These are phyloP conservation scores for Coccomyxa sp. DNA, from an alignment of 139 green algal species.

Conservation along the genomic window DNA sequence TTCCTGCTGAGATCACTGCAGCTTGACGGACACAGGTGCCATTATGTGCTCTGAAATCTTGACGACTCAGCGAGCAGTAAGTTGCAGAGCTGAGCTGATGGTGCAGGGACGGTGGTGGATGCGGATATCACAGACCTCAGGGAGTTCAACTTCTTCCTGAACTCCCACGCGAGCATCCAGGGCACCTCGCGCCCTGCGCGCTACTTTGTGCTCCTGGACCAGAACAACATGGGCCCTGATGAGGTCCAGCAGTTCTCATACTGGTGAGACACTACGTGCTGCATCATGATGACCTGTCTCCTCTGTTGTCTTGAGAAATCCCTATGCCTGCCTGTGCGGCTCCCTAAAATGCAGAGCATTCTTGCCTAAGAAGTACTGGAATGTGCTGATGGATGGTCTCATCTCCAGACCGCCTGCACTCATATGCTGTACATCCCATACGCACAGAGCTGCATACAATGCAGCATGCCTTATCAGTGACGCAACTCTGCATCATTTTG, in stretches of 20 bases:
- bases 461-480: not conserved
- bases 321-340: too few species aligned
- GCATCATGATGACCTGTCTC: too few species aligned
- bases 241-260: constrained; percentile 78
- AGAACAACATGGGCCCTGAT: constrained; percentile 76
- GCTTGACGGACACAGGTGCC: too few species aligned
- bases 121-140: constrained; percentile 37
- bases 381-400: too few species aligned
- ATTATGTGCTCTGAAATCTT: too few species aligned
- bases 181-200: constrained; percentile 64
- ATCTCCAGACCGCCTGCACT: too few species aligned
- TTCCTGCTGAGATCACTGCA: constrained; percentile 42
- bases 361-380: too few species aligned
- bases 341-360: too few species aligned
- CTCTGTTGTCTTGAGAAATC: too few species aligned
- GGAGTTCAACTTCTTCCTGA: constrained; percentile 89
- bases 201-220: constrained; percentile 80
- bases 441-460: not conserved
- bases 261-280: constrained; percentile 18
- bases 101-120: constrained; percentile 57
- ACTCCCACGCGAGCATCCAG: constrained; percentile 76
- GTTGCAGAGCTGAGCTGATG: too few species aligned
- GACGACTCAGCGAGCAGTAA: too few species aligned
- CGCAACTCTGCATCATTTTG: not conserved
- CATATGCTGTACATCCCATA: too few species aligned